Evolutionary conservation across 441 rosid species (phyloP).

Genomic region (Macaranga tanarius): DNA sequence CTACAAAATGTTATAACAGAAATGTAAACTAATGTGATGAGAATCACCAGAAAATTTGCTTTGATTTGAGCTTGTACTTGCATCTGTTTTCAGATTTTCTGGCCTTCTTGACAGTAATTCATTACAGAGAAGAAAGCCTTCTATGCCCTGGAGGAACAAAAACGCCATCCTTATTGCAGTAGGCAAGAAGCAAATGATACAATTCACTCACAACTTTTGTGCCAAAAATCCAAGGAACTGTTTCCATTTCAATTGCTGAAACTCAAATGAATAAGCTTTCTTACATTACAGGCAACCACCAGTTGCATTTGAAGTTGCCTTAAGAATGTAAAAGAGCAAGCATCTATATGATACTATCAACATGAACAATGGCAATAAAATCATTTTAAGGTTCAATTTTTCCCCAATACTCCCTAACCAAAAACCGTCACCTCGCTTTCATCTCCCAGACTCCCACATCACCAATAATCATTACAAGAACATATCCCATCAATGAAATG

Average conservation of each 20-base stretch:
- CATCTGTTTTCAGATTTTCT: neutral
- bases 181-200: neutral
- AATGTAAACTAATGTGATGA: neutral
- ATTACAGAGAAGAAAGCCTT: neutral
- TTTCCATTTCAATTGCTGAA: neutral
- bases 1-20: neutral
- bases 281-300: neutral
- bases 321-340: neutral
- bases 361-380: neutral
- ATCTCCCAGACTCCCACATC: neutral
- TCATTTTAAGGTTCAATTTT: neutral
- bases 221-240: neutral
- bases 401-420: neutral
- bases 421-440: neutral
- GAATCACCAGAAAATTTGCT: neutral
- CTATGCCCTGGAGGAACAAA: neutral
- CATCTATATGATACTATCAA: neutral
- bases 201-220: neutral
- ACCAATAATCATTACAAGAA: conserved; percentile 75
- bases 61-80: neutral
- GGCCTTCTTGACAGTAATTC: neutral
- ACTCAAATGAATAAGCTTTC: neutral
- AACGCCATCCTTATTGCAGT: neutral
- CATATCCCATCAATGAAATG: conserved; percentile 60
- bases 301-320: neutral